phyloP scores from a whole-genome alignment of 306 rosid genomes.

The Dalbergia oliveri region DNA sequence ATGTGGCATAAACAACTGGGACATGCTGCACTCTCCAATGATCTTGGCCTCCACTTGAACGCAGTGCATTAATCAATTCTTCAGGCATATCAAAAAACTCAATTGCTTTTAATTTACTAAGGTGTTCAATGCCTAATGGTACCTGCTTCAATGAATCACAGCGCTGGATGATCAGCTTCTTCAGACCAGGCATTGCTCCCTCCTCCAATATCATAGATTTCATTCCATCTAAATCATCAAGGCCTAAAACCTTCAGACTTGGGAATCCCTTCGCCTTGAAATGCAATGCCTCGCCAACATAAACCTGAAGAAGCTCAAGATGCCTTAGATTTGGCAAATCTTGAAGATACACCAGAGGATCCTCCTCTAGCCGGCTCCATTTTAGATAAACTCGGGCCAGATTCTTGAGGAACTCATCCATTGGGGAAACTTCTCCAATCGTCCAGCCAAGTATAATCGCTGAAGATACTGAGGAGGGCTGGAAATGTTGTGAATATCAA shows the following conservation, averaged over 20 bases:
- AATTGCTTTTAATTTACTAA: slow-evolving; percentile 62
- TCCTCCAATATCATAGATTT: slow-evolving; percentile 54
- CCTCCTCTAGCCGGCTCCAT: slow-evolving; percentile 59
- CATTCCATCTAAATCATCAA: slow-evolving; percentile 64
- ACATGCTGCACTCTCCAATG: slow-evolving; percentile 60
- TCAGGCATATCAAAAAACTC: slow-evolving; percentile 80
- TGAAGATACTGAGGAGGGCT: slow-evolving; percentile 60
- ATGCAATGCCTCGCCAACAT: slow-evolving; percentile 58
- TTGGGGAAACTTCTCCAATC: slow-evolving; percentile 55
- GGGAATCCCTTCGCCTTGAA: slow-evolving; percentile 63
- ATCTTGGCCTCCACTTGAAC: slow-evolving; percentile 59
- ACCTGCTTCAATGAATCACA: slow-evolving; percentile 58
- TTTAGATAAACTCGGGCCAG: slow-evolving; percentile 46
- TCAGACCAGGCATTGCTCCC: slow-evolving; percentile 78
- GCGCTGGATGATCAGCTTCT: slow-evolving; percentile 66
- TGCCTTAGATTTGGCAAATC: slow-evolving; percentile 60
- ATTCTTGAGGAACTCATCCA: slow-evolving; percentile 54
- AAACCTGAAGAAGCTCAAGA: slow-evolving; percentile 62
- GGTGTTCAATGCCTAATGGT: slow-evolving; percentile 69
- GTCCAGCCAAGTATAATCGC: slow-evolving; percentile 52
- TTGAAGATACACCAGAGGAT: slow-evolving; percentile 56
- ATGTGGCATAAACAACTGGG: slow-evolving; percentile 62
- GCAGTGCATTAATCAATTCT: slow-evolving; percentile 56
- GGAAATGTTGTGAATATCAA: slow-evolving; percentile 56
- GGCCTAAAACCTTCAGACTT: slow-evolving; percentile 70